Evolutionary conservation across 495 filamentous ascomycete genomes (phyloP), one percentile per base, ranked within the genome.

Genomic region (Tetracladium setigerum): DNA sequence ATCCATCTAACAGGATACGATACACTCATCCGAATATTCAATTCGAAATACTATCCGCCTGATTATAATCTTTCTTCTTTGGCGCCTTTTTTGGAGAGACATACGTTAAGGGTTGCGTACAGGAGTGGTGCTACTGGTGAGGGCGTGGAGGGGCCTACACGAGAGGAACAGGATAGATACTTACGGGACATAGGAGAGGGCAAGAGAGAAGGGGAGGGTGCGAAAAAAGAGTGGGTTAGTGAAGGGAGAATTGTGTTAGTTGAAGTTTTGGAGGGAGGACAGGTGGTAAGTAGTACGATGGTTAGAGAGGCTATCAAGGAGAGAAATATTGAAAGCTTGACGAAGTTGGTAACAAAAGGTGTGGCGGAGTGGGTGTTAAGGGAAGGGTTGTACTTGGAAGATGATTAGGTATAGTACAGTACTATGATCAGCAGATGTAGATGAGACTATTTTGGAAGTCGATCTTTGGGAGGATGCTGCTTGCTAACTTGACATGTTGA

Each of bases 1-100:
- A 68, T 90, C 15, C 87, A 92, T 66, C 74, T 98, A 14, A 81
- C 79, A 0, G 91, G 91, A 27, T 96, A 79, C 57, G 91, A 98
- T 66, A 95, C 91, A 0, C 59, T 96, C 27, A 81, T 87, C 15
- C 80, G 91, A 19, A 81, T 96, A 43, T 79, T 95, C 58, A 70
- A 88, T 49, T 65, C 83, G 0, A 91, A 86, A 58, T 97, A 97
- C 62, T 98, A 98, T 60, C 72, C 77, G 1, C 74, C 69, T 0
- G 59, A 66, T 0, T 62, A 76, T 54, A 71, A 62, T 0, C 64
- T 84, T 5, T 64, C 69, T 12, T 72, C 77, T 0, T 67, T 98
- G 2, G 70, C 65, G 19, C 75, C 76, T 0, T 84, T 95, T 50
- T 85, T 96, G 52, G 66, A 68, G 13, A 73, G 73, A 17, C 82